phyloP scores from a whole-genome alignment of 257 asterid genomes.

The Paraleonurus japonicus region DNA sequence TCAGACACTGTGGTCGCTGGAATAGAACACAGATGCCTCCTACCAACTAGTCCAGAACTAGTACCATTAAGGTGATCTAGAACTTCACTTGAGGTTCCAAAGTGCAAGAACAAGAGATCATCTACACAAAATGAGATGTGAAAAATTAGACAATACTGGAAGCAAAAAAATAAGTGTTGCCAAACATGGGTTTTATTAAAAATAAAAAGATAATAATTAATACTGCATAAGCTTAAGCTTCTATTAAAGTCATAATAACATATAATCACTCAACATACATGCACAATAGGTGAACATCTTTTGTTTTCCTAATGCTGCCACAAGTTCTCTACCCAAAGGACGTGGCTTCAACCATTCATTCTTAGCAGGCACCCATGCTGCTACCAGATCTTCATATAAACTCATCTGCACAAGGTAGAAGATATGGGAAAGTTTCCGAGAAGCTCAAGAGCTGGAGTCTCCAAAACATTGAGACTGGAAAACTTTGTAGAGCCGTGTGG shows the following conservation, averaged over 20 bases:
- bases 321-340: slow-evolving; percentile 81
- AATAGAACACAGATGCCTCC: slow-evolving; percentile 92
- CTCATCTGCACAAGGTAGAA: slow-evolving; percentile 72
- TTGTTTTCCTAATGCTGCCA: slow-evolving; percentile 63
- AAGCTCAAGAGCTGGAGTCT: slow-evolving; percentile 23
- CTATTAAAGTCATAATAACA: slow-evolving; percentile 27
- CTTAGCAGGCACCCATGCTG: slow-evolving; percentile 97
- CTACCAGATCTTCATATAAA: slow-evolving; percentile 95
- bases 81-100: slow-evolving; percentile 97
- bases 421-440: slow-evolving; percentile 18
- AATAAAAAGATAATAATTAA: not conserved
- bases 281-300: slow-evolving; percentile 93
- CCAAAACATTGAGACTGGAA: slow-evolving; percentile 16
- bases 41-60: slow-evolving; percentile 78
- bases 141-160: slow-evolving; percentile 5
- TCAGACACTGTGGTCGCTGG: slow-evolving; percentile 90
- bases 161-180: slow-evolving; percentile 12
- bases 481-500: not conserved
- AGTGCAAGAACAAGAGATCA: slow-evolving; percentile 90
- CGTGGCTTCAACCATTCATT: slow-evolving; percentile 83
- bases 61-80: slow-evolving; percentile 85
- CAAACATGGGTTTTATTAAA: slow-evolving; percentile 5
- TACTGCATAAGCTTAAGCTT: slow-evolving; percentile 20
- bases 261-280: slow-evolving; percentile 55
- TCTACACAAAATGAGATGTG: slow-evolving; percentile 39